Evolutionary conservation across 2,329 filamentous ascomycete species (phyloP).

Genomic region (Apiospora sp.): DNA sequence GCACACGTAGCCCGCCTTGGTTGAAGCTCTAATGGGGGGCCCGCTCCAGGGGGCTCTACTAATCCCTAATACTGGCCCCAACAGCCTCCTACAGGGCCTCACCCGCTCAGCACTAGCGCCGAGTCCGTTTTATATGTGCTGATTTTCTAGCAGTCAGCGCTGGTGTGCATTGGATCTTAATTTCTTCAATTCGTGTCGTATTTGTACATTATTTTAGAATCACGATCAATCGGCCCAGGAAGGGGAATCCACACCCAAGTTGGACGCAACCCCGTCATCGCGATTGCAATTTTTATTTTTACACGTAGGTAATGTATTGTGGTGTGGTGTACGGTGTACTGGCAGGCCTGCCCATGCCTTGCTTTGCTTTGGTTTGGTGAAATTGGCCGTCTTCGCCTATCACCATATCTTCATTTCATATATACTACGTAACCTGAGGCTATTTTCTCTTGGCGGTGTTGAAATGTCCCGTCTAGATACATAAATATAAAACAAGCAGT

Average conservation of each 20-base stretch:
- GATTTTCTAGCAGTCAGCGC: neutral
- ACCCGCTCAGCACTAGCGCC: neutral
- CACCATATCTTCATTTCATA: conserved; percentile 12
- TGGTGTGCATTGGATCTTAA: neutral
- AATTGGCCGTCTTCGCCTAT: conserved; percentile 9
- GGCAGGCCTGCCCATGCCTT: conserved; percentile 1
- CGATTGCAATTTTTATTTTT: neutral
- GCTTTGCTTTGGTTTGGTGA: neutral
- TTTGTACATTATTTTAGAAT: neutral
- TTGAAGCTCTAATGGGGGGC: neutral
- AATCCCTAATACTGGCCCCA: no score
- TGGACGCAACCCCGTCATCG: neutral
- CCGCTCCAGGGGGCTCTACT: neutral
- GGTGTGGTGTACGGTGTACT: neutral
- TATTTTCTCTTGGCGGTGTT: conserved; percentile 17
- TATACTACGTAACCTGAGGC: neutral
- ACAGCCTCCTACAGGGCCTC: no score
- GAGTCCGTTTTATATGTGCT: conserved; percentile 7
- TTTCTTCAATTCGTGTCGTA: neutral
- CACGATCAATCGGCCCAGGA: neutral
- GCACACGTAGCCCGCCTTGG: conserved; percentile 14
- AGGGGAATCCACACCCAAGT: neutral
- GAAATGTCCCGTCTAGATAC: conserved; percentile 13
- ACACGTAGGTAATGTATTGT: neutral
- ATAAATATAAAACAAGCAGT: conserved; percentile 17